These are phyloP conservation scores for Claviceps sp. DNA, from an alignment of 2,329 filamentous ascomycete genomes.

Conservation along the genomic window DNA sequence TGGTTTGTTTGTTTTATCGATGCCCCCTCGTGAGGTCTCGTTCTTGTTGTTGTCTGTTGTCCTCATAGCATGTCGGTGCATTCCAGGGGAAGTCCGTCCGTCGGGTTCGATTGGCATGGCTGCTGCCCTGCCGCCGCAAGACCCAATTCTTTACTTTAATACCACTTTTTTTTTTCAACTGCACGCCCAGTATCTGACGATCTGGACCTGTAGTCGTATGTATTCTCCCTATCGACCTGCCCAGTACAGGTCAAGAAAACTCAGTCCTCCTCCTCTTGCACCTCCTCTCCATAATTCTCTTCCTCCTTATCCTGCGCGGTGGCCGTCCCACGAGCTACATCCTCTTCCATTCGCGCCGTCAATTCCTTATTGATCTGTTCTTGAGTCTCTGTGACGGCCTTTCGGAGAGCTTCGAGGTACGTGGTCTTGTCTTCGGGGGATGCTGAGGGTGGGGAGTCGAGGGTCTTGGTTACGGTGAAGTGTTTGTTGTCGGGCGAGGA, in stretches of 20 bases:
- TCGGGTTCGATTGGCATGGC: background rate
- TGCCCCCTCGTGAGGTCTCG: background rate
- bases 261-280: constrained; percentile 46
- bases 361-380: constrained; percentile 55
- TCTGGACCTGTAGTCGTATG: background rate
- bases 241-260: background rate
- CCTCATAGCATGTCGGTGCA: background rate
- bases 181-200: background rate
- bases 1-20: background rate
- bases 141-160: constrained; percentile 13
- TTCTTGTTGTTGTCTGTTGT: background rate
- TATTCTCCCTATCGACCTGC: background rate
- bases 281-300: constrained; percentile 77
- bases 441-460: constrained; percentile 22
- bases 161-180: constrained; percentile 8
- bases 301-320: constrained; percentile 41
- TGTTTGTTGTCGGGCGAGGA: constrained; percentile 33
- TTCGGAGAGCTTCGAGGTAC: constrained; percentile 47
- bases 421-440: constrained; percentile 36
- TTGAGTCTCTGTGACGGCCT: constrained; percentile 46
- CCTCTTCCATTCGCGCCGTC: constrained; percentile 61
- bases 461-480: constrained; percentile 28
- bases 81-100: background rate
- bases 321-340: constrained; percentile 39
- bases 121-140: background rate